Percentiles rank a stretch among this genome's conserved stretches.
phyloP scores from a whole-genome alignment of 768 basidiomycete genomes.

The Lyophyllum shimeji region DNA sequence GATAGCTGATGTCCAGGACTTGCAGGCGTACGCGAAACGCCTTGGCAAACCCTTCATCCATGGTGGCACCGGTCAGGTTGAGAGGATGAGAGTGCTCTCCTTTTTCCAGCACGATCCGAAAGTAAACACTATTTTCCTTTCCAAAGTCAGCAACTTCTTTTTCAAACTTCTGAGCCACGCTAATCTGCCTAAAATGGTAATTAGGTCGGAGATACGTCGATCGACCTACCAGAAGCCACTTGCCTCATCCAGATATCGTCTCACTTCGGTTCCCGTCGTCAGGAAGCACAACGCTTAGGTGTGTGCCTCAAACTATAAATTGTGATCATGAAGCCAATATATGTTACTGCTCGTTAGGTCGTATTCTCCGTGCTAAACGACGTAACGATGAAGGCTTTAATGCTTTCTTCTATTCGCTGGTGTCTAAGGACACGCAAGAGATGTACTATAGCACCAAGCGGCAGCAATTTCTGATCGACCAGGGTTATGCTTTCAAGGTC shows the following conservation, averaged over 20 bases:
- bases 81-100: slow-evolving; percentile 92
- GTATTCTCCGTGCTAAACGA: slow-evolving; percentile 95
- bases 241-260: slow-evolving; percentile 99
- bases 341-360: slow-evolving; percentile 49
- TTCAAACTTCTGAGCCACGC: background rate
- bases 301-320: slow-evolving; percentile 19
- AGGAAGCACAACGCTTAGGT: slow-evolving; percentile 97
- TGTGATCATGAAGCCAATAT: slow-evolving; percentile 8
- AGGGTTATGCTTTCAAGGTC: slow-evolving; percentile 99
- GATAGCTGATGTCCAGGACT: slow-evolving; percentile 5
- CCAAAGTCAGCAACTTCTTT: slow-evolving; percentile 61
- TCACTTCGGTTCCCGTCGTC: slow-evolving; percentile 96
- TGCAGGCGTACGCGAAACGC: slow-evolving; percentile 89
- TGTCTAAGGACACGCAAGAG: slow-evolving; percentile 98
- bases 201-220: slow-evolving; percentile 96
- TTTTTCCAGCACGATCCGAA: slow-evolving; percentile 94
- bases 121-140: slow-evolving; percentile 98
- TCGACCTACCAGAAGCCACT: slow-evolving; percentile 98
- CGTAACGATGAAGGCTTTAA: slow-evolving; percentile 99
- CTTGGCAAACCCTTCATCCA: slow-evolving; percentile 95
- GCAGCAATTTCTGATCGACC: slow-evolving; percentile 97
- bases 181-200: background rate
- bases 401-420: slow-evolving; percentile 98
- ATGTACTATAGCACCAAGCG: slow-evolving; percentile 99
- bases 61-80: slow-evolving; percentile 91